Evolutionary conservation across 768 basidiomycete genomes (phyloP), one percentile per base, ranked within the genome.

Genomic region (Coprinopsis sp.): DNA sequence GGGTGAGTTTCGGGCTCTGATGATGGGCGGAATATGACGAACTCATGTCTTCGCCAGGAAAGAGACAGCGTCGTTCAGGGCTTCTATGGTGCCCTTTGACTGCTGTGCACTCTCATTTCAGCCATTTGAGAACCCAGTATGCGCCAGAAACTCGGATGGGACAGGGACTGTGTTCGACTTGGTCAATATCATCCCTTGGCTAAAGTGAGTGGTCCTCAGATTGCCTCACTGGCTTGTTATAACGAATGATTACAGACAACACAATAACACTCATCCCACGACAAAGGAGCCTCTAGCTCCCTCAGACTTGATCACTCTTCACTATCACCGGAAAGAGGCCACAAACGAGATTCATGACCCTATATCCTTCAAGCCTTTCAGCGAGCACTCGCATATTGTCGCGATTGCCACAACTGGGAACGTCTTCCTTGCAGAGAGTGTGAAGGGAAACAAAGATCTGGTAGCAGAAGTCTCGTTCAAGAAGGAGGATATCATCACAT

Each of bases 321-420:
- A 88, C 59, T 92, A 91, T 58, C 80, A 84, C 1, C 76, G 91
- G 51, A 94, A 94, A 63, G 76, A 77, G 58, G 71, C 87, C 2
- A 81, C 91, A 21, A 87, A 87, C 30, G 87, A 92, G 64, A 79
- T 90, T 11, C 86, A 96, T 62, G 96, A 99, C 63, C 96, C 96
- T 1, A 92, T 99, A 34, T 91, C 92, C 3, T 99, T 95, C 79
- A 98, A 97, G 63, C 87, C 90, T 2, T 96, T 99, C 75, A 93
- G 78, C 60, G 87, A 95, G 52, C 95, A 98, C 62, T 94, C 95
- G 1, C 89, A 97, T 60, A 89, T 99, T 46, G 89, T 92, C 29
- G 88, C 90, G 33, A 82, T 96, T 54, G 83, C 84, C 5, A 85
- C 82, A 0, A 92, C 91, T 1, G 93, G 92, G 13, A 96, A 96